These are phyloP conservation scores for Pythium aristosporum DNA, from an alignment of 352 stramenopile genomes.

Conservation along the genomic window DNA sequence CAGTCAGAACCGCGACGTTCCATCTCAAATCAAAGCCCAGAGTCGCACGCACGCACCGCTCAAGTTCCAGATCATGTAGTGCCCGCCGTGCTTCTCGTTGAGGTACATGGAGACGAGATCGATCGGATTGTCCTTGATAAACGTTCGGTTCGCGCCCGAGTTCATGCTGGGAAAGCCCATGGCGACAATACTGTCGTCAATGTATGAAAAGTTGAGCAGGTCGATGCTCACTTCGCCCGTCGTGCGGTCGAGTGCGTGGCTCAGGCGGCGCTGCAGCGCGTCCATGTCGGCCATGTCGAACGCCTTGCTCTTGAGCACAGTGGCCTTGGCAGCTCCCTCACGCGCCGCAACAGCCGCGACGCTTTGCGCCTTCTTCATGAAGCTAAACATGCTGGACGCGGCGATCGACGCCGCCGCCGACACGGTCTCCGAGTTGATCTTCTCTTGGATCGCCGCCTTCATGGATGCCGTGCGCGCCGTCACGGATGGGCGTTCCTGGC, in stretches of 20 bases:
- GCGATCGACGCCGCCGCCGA: conserved; percentile 62
- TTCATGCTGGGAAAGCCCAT: conserved; percentile 93
- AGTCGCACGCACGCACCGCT: conserved; percentile 44
- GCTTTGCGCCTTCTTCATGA: conserved; percentile 85
- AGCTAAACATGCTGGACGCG: conserved; percentile 72
- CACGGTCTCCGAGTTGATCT: conserved; percentile 69
- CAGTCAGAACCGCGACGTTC: neutral
- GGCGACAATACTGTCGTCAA: conserved; percentile 84
- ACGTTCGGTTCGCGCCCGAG: conserved; percentile 64
- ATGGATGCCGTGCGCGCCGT: conserved; percentile 39
- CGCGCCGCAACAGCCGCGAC: conserved; percentile 67
- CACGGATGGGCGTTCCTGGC: conserved; percentile 15
- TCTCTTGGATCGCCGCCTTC: conserved; percentile 56
- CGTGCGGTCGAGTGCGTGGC: conserved; percentile 76
- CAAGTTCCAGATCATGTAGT: conserved; percentile 99
- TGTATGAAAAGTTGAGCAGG: conserved; percentile 91
- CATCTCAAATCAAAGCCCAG: neutral
- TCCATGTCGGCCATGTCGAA: conserved; percentile 86
- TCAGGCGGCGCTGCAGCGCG: conserved; percentile 74
- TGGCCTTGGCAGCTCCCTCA: conserved; percentile 75
- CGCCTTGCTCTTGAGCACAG: conserved; percentile 66
- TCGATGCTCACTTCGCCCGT: conserved; percentile 82
- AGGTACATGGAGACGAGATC: conserved; percentile 93
- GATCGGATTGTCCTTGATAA: conserved; percentile 87
- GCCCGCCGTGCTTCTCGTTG: conserved; percentile 90